Evolutionary conservation across 2,329 filamentous ascomycete species (phyloP), one percentile per base, ranked within the genome.

Genomic region (Cyclaneusma minus): DNA sequence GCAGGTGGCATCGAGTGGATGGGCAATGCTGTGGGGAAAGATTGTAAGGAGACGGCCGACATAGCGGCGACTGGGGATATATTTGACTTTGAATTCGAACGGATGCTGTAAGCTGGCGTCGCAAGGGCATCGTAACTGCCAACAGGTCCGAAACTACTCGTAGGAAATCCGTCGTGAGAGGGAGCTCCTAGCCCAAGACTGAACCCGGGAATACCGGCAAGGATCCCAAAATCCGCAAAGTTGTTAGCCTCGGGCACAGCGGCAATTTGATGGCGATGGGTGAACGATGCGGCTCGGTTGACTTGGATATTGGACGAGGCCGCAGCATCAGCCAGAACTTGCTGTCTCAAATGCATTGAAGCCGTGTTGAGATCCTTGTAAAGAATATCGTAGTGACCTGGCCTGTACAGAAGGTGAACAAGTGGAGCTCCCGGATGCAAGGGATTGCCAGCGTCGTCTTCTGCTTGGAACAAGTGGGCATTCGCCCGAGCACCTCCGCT

Each of bases 301-400:
- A 76, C 62, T 36, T 68, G 64, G 22, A 73, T 35, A 18, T 41
- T 45, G 33, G 50, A 45, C 7, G 42, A 35, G 25, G 44, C 43
- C 32, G 35, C 23, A 22, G 34, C 25, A n/a, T 35, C 31, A 8
- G 28, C 25, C n/a, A 39, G 20, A 7, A 34, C 25, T 24, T 22
- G 20, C 16, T 32, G 30, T 8, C 39, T 33, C 30, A 36, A 22
- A 26, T 43, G 32, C 28, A 44, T 32, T 23, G 35, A 31, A 22
- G 31, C 25, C 3, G 13, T 20, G 6, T 34, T 34, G 2, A 31
- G 42, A 29, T 62, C 57, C 46, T 70, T 74, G 58, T 98, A 98
- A 17, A 95, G 64, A 34, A 98, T 74, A 50, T 95, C 89, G 51
- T 95, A 98, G 52, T 95, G 89, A 33, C 82, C 83, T 21, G 58